Evolutionary conservation across 2,329 filamentous ascomycete genomes (phyloP), one percentile per base, ranked within the genome.

Genomic region (Cadophora gregata): DNA sequence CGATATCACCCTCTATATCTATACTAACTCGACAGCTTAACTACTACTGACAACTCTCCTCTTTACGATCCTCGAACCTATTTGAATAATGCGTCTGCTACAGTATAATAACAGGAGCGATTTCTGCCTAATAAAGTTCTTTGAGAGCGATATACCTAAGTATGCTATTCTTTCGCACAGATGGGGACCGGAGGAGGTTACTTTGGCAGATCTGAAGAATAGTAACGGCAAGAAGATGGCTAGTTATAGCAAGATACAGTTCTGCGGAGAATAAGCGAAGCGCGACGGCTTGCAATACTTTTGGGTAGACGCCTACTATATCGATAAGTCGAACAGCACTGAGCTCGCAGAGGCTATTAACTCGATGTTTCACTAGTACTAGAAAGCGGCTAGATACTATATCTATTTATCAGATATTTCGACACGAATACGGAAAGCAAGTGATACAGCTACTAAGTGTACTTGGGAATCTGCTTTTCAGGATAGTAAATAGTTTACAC

Each of bases 241-340:
- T 64, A 61, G 67, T 10, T 69, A 66, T 38, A 14, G 25, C 62
- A 64, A 64, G 27, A 58, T 64, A 50, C 14, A 50, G 25, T 64
- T 64, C 62, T 64, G 62, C 51, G 53, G 62, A 59, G 53, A 48
- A 50, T 42, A 64, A 27, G 62, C 62, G 16, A 64, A n/a, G 53
- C 38, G 51, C 55, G 25, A 42, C 27, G 19, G 25, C 33, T 10
- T 66, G 55, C 45, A 65, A 56, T 64, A 64, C 53, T 64, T 64
- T 29, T 71, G 65, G 67, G 55, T 71, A 4, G 69, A 71, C 47
- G 62, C 69, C 3, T 72, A 69, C 45, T 71, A 67, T 42, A 71
- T 72, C 50, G 64, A 71, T 59, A 72, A 72, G 59, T 56, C 33
- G 0, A 70, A 62, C 29, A 62, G 58, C 27, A 64, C 64, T 9